A percentile compares a stretch with the other conserved stretches of the same genome.
phyloP scores from a whole-genome alignment of 116 monocot species.

The Zostera marina region DNA sequence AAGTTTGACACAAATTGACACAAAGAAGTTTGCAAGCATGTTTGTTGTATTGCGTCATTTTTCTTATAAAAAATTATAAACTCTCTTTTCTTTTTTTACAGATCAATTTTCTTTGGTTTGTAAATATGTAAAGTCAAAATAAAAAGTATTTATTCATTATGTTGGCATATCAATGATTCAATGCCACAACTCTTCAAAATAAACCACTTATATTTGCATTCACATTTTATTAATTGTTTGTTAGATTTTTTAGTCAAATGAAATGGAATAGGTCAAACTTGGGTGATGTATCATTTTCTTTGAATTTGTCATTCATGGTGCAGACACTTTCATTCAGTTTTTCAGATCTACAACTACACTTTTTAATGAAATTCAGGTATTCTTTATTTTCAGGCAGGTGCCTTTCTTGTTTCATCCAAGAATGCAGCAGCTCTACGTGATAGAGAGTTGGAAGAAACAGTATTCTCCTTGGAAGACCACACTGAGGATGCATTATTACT shows the following conservation, averaged over 20 bases:
- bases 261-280: no score
- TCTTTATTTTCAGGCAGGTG: conserved; percentile 79
- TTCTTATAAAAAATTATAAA: background rate
- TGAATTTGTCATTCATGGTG: no score
- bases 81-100: background rate
- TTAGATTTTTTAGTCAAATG: no score
- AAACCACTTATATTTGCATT: no score
- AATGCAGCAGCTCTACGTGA: conserved; percentile 51
- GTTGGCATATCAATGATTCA: no score
- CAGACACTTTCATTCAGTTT: background rate
- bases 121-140: background rate
- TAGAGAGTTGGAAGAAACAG: conserved; percentile 78
- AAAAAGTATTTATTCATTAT: no score
- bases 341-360: background rate
- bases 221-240: no score
- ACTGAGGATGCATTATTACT: conserved; percentile 47
- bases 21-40: background rate
- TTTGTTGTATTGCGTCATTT: background rate
- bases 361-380: conserved; percentile 1
- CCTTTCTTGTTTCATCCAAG: conserved; percentile 72
- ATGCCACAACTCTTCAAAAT: no score
- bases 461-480: conserved; percentile 32
- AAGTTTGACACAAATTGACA: background rate
- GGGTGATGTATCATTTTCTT: no score
- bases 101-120: background rate